phyloP scores from a whole-genome alignment of 805 yeast species.

The Metschnikowia kunwiensis region DNA sequence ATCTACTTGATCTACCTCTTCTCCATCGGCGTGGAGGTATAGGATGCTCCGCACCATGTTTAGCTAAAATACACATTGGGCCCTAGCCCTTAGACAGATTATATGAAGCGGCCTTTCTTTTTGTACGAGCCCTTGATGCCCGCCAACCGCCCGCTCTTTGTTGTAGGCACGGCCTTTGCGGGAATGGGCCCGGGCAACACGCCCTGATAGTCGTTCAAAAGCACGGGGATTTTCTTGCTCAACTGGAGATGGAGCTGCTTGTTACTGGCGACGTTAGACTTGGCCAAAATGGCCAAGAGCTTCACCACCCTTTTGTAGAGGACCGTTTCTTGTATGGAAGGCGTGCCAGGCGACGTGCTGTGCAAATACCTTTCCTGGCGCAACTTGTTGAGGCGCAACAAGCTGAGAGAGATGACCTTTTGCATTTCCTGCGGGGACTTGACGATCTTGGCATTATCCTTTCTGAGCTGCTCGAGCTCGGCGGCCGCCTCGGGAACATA shows the following conservation, averaged over 20 bases:
- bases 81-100: no score
- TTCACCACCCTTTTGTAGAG: slow-evolving; percentile 31
- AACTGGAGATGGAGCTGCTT: slow-evolving; percentile 27
- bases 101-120: slow-evolving; percentile 24
- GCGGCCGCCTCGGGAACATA: slow-evolving; percentile 36
- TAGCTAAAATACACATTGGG: no score
- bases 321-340: slow-evolving; percentile 26
- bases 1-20: slow-evolving; percentile 40
- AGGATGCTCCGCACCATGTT: no score
- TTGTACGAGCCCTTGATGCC: slow-evolving; percentile 40
- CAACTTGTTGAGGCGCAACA: slow-evolving; percentile 36
- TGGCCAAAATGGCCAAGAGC: slow-evolving; percentile 32
- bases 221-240: slow-evolving; percentile 56
- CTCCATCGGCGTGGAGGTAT: slow-evolving; percentile 41
- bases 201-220: slow-evolving; percentile 73
- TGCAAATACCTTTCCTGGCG: slow-evolving; percentile 39
- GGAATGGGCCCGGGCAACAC: slow-evolving; percentile 62
- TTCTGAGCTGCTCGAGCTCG: slow-evolving; percentile 24
- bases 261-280: slow-evolving; percentile 26
- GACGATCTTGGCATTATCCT: slow-evolving; percentile 22
- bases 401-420: slow-evolving; percentile 29
- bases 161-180: slow-evolving; percentile 15
- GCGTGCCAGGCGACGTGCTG: slow-evolving; percentile 26
- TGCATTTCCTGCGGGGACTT: slow-evolving; percentile 33
- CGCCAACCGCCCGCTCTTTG: slow-evolving; percentile 31